Conservation (phyloP, 192 early-diverging fungal species). For the Linnemannia schmuckeri region DNA sequence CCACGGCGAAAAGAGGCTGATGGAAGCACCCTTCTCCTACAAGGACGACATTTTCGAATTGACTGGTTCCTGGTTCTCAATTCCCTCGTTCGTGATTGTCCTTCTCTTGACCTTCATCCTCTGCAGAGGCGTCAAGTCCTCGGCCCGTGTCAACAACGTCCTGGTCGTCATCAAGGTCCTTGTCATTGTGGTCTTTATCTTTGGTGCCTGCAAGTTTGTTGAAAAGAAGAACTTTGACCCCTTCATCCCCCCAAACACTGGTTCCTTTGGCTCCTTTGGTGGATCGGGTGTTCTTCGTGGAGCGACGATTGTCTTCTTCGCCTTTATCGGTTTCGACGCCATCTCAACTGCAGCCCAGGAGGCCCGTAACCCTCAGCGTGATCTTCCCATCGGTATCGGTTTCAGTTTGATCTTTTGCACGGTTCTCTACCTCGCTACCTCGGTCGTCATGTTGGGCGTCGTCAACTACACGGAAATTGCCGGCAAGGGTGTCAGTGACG, state of each 20-base stretch:
- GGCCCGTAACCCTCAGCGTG: slow-evolving; percentile 79
- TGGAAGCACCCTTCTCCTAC: slow-evolving; percentile 78
- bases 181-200: slow-evolving; percentile 85
- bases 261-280: slow-evolving; percentile 73
- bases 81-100: slow-evolving; percentile 81
- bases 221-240: slow-evolving; percentile 80
- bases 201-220: slow-evolving; percentile 77
- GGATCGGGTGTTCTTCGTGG: slow-evolving; percentile 77
- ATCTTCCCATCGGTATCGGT: slow-evolving; percentile 90
- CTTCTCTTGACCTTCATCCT: slow-evolving; percentile 75
- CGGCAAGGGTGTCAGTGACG: background rate
- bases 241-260: slow-evolving; percentile 77
- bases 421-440: slow-evolving; percentile 78
- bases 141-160: slow-evolving; percentile 78
- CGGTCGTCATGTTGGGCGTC: slow-evolving; percentile 81
- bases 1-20: slow-evolving; percentile 63
- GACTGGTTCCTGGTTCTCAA: slow-evolving; percentile 71
- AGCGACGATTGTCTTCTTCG: slow-evolving; percentile 82
- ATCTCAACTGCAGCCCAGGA: slow-evolving; percentile 90
- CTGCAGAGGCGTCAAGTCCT: slow-evolving; percentile 77
- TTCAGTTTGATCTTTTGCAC: slow-evolving; percentile 81
- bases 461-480: slow-evolving; percentile 68
- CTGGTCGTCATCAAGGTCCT: slow-evolving; percentile 81
- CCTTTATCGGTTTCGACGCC: slow-evolving; percentile 92
- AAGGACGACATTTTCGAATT: slow-evolving; percentile 16